Percentiles rank a stretch among this genome's conserved stretches.
phyloP scores from a whole-genome alignment of 441 rosid genomes.

The Pelargonium citronellum region DNA sequence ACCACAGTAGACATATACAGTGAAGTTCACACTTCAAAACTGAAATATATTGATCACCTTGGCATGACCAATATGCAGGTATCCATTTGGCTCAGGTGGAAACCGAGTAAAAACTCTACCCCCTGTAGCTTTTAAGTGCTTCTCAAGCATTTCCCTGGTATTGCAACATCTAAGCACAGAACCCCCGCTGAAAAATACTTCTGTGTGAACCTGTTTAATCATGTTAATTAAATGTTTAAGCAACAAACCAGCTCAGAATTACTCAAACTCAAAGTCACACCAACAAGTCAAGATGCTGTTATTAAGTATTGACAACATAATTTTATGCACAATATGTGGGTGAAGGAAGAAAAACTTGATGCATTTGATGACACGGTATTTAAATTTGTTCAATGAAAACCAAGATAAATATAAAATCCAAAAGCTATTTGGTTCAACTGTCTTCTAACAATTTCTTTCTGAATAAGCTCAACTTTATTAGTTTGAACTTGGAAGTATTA shows the following conservation, averaged over 20 bases:
- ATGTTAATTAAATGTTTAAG: conserved; percentile 13
- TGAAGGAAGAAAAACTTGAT: background rate
- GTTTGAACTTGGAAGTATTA: background rate
- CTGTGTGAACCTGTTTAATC: conserved; percentile 69
- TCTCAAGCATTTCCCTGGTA: conserved; percentile 67
- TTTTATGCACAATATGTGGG: no score
- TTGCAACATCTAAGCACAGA: conserved; percentile 81
- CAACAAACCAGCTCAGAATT: background rate
- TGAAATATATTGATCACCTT: conserved; percentile 48
- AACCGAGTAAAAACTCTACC: conserved; percentile 77
- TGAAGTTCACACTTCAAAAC: conserved; percentile 9
- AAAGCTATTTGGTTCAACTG: background rate
- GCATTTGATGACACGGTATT: background rate
- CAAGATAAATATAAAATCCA: background rate
- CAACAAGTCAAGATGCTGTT: background rate
- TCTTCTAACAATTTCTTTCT: background rate
- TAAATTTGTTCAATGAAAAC: background rate
- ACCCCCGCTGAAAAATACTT: conserved; percentile 66
- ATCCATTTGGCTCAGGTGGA: conserved; percentile 97
- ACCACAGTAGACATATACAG: conserved; percentile 12
- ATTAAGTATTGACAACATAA: no score
- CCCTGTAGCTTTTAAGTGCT: conserved; percentile 72
- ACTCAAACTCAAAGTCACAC: background rate
- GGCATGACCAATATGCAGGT: conserved; percentile 96
- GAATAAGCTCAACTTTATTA: conserved; percentile 2